Evolutionary conservation across 2,329 filamentous ascomycete genomes (phyloP).

Genomic region (Talaromyces pinophilus): DNA sequence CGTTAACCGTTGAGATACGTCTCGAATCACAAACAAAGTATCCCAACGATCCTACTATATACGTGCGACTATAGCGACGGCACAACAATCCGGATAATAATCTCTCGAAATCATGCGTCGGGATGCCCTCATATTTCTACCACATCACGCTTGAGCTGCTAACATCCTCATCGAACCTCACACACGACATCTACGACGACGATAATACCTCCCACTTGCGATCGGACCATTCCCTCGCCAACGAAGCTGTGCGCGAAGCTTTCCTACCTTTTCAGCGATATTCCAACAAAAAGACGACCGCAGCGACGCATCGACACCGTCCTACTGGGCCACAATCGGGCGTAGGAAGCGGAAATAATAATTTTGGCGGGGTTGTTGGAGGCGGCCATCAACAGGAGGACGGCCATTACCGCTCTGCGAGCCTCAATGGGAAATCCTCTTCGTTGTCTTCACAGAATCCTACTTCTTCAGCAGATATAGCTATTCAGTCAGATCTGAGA

Average conservation of each 20-base stretch:
- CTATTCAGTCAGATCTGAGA: constrained; percentile 66
- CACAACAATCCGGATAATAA: not conserved
- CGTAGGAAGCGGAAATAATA: constrained; percentile 16
- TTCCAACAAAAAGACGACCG: constrained; percentile 20
- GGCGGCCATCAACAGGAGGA: not conserved
- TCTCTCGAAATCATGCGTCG: constrained; percentile 34
- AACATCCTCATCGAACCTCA: constrained; percentile 33
- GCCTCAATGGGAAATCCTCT: not conserved
- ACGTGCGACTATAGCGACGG: not conserved
- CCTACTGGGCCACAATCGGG: constrained; percentile 21
- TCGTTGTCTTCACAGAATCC: not conserved
- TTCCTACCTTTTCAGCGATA: constrained; percentile 39
- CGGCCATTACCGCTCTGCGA: not conserved
- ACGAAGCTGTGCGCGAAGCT: constrained; percentile 41
- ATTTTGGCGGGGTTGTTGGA: not conserved
- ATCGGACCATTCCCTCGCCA: constrained; percentile 31
- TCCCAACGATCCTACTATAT: not conserved
- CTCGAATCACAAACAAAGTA: not conserved
- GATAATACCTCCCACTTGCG: not conserved
- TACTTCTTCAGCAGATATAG: not conserved
- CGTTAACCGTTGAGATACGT: not conserved
- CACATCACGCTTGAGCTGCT: constrained; percentile 63
- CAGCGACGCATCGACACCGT: not conserved
- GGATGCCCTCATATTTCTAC: constrained; percentile 65
- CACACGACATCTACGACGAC: not conserved